Evolutionary conservation across 2,329 filamentous ascomycete species (phyloP).

Genomic region (Harringtonia aguacate): DNA sequence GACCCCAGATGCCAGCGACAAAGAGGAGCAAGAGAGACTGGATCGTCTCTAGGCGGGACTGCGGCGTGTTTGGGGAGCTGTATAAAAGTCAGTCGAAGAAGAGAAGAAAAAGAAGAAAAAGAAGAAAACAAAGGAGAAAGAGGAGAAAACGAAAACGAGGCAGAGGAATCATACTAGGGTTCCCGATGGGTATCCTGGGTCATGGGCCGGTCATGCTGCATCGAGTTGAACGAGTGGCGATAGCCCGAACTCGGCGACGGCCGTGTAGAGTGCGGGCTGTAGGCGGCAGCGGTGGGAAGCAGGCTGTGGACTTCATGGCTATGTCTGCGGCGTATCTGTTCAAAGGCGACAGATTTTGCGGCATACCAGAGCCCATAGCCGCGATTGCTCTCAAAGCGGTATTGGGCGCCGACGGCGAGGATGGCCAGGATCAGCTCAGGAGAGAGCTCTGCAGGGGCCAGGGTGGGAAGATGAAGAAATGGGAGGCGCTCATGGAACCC

Average conservation of each 20-base stretch:
- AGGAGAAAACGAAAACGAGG: slow-evolving; percentile 1
- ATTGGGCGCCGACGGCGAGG: slow-evolving; percentile 56
- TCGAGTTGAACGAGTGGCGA: slow-evolving; percentile 47
- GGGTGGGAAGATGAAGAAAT: slow-evolving; percentile 57
- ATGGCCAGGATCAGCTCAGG: slow-evolving; percentile 59
- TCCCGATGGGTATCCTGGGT: slow-evolving; percentile 49
- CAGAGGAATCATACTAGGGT: slow-evolving; percentile 37
- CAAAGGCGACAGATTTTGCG: slow-evolving; percentile 44
- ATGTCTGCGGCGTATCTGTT: slow-evolving; percentile 47
- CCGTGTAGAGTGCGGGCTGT: slow-evolving; percentile 48
- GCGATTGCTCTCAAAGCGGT: slow-evolving; percentile 49
- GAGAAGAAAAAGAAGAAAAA: background rate
- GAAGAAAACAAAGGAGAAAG: background rate
- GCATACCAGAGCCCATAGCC: slow-evolving; percentile 53
- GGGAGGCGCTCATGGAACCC: slow-evolving; percentile 52
- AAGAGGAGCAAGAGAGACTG: slow-evolving; percentile 53
- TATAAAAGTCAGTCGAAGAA: background rate
- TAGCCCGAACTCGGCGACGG: slow-evolving; percentile 47
- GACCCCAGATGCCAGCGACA: slow-evolving; percentile 49
- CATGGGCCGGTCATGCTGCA: slow-evolving; percentile 43
- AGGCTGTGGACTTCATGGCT: slow-evolving; percentile 46
- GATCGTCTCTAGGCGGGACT: slow-evolving; percentile 52
- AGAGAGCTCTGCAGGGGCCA: slow-evolving; percentile 52
- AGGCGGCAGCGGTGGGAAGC: slow-evolving; percentile 44
- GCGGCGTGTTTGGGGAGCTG: slow-evolving; percentile 48